Percentiles rank a stretch among this genome's conserved stretches.
These are phyloP conservation scores for Sporothrix globosa DNA, from an alignment of 2,329 filamentous ascomycete genomes.

Conservation along the genomic window DNA sequence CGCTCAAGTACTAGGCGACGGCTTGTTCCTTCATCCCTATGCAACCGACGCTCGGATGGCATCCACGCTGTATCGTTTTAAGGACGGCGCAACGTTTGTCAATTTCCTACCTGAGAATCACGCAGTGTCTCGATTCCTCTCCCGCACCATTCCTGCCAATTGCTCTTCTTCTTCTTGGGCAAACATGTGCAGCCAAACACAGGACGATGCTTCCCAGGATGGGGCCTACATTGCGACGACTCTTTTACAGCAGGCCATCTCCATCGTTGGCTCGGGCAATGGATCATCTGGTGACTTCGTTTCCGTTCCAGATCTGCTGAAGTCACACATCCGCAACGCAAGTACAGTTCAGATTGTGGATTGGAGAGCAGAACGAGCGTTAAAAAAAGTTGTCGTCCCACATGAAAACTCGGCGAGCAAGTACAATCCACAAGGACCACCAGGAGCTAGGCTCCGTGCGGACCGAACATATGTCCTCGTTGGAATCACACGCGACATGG, in stretches of 20 bases:
- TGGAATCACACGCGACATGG: slow-evolving; percentile 51
- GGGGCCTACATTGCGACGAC: too few relatives aligned
- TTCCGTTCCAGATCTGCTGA: slow-evolving; percentile 6
- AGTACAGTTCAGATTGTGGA: slow-evolving; percentile 43
- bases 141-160: slow-evolving; percentile 36
- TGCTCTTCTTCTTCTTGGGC: neutral
- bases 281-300: neutral
- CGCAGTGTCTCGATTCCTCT: slow-evolving; percentile 40
- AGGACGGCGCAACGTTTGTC: slow-evolving; percentile 40
- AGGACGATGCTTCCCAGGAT: neutral
- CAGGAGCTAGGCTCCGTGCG: slow-evolving; percentile 39
- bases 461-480: slow-evolving; percentile 48
- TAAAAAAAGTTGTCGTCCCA: slow-evolving; percentile 37
- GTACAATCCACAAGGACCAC: neutral
- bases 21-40: slow-evolving; percentile 29
- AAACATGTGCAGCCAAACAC: neutral
- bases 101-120: slow-evolving; percentile 42
- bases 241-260: too few relatives aligned
- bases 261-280: neutral
- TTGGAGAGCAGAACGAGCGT: slow-evolving; percentile 46
- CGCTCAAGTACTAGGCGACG: neutral
- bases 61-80: neutral
- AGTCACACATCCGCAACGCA: neutral
- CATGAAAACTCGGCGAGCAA: neutral
- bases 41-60: slow-evolving; percentile 10